These are phyloP conservation scores for Ophiobolus disseminans DNA, from an alignment of 2,329 filamentous ascomycete genomes.

Conservation along the genomic window DNA sequence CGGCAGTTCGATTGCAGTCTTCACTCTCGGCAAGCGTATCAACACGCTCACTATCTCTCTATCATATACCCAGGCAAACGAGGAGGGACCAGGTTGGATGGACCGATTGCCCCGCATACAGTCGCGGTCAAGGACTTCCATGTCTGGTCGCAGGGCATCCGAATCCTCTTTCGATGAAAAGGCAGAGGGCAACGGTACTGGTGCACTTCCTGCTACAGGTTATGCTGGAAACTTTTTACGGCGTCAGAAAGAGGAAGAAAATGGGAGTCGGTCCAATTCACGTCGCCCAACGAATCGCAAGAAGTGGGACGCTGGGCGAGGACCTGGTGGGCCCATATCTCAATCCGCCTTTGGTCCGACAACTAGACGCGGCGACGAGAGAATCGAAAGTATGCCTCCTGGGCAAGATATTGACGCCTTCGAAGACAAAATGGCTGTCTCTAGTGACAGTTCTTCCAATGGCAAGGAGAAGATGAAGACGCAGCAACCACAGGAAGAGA, in stretches of 20 bases:
- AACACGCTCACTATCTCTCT: conserved; percentile 95
- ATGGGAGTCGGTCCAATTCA: conserved; percentile 64
- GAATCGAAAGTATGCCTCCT: conserved; percentile 42
- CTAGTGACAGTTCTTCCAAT: conserved; percentile 43
- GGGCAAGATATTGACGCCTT: conserved; percentile 55
- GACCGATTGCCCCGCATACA: conserved; percentile 83
- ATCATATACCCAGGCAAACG: conserved; percentile 90
- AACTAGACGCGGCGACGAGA: conserved; percentile 43
- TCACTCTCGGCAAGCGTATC: conserved; percentile 96
- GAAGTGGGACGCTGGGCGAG: conserved; percentile 76
- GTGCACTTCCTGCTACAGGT: conserved; percentile 74
- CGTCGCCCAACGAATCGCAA: conserved; percentile 60
- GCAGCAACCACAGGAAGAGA: conserved; percentile 59
- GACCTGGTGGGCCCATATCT: conserved; percentile 82
- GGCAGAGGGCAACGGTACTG: conserved; percentile 66
- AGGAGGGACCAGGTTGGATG: conserved; percentile 94
- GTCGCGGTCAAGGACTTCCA: conserved; percentile 80
- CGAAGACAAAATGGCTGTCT: conserved; percentile 52
- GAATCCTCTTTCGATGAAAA: conserved; percentile 64
- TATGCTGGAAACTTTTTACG: conserved; percentile 79
- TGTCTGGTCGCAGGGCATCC: conserved; percentile 72
- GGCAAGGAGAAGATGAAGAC: conserved; percentile 43
- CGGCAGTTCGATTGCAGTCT: conserved; percentile 97
- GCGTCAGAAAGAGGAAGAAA: conserved; percentile 78
- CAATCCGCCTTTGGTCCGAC: conserved; percentile 86